Percentiles rank a stretch among this genome's conserved stretches.
phyloP scores from a whole-genome alignment of 306 rosid genomes.

The Luffa aegyptiaca region DNA sequence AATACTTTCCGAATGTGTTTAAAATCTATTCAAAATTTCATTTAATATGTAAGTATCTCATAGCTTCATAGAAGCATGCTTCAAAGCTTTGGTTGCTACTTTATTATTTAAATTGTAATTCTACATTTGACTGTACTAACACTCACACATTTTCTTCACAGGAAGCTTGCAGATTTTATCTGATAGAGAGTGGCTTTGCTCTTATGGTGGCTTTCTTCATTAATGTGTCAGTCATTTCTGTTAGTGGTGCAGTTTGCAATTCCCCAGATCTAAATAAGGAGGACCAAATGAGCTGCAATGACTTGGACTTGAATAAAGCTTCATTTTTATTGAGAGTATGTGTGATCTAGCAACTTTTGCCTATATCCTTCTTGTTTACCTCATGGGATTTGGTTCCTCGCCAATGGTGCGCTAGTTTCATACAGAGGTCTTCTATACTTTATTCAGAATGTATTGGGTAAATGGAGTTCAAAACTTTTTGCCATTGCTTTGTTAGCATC shows the following conservation, averaged over 20 bases:
- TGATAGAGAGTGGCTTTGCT: conserved; percentile 90
- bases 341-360: conserved; percentile 15
- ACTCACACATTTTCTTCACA: conserved; percentile 18
- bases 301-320: conserved; percentile 89
- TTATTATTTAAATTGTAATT: not conserved
- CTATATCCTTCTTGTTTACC: not conserved
- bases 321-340: conserved; percentile 80
- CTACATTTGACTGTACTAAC: not conserved
- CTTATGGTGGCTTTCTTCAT: conserved; percentile 82
- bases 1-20: not conserved
- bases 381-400: not conserved
- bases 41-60: not conserved
- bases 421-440: not conserved
- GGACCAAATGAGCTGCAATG: conserved; percentile 60
- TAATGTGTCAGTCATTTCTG: conserved; percentile 77
- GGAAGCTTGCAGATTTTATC: conserved; percentile 95
- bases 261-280: conserved; percentile 51
- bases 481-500: conserved; percentile 93
- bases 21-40: not conserved
- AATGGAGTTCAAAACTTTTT: conserved; percentile 92
- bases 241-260: conserved; percentile 85
- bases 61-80: not conserved
- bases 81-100: not conserved
- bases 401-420: not conserved
- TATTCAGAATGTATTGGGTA: conserved; percentile 81